Base-by-base conservation (phyloP, 495 filamentous ascomycete species). In the Cetradonia linearis region DNA sequence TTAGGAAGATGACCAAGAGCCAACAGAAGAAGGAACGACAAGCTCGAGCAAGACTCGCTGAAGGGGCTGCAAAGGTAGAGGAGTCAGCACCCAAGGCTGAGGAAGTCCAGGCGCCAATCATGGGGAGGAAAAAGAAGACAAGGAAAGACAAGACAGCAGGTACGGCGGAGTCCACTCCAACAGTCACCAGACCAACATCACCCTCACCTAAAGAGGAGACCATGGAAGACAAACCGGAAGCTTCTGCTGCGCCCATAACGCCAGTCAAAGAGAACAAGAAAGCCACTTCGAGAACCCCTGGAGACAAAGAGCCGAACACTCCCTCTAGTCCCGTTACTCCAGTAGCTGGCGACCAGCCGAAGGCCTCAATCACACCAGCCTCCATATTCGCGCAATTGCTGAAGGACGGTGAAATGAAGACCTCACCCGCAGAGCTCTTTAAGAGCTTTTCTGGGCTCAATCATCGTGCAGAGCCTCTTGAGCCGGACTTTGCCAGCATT, bases 61-160 rank as follows among this genome's bases (percentile, higher is more conserved):
- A 88, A 69, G 84, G 87, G 66, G 78, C 75, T 36, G 77, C 83
- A 64, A 80, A 81, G 55, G 71, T 74, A 20, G 87, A 88, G 62
- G 80, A 83, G 58, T 67, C 73, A 9, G 71, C 76, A 16, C 66
- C 77, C 7, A 73, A 77, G 44, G 66, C 72, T 14, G 78, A 82
- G 61, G 85, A 89, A 44, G 81, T 85, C 44, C 87, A 92, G 64
- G 89, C 81, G 0, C 89, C 90, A 3, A 93, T 96, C 44, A 73
- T 93, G 42, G 88, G 88, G 33, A 76, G 90, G 40, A 94, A 94
- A 74, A 92, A 92, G 73, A 96, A 96, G 75, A 83, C 89, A 65
- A 93, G 89, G 76, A 94, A 91, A 73, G 79, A 78, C 14, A 71
- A 74, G 16, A 60, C 67, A 18, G 65, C 58, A 25, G 70, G 72